Conservation (phyloP, 1,284 basidiomycete species). For the Afroboletus lepidellus region DNA sequence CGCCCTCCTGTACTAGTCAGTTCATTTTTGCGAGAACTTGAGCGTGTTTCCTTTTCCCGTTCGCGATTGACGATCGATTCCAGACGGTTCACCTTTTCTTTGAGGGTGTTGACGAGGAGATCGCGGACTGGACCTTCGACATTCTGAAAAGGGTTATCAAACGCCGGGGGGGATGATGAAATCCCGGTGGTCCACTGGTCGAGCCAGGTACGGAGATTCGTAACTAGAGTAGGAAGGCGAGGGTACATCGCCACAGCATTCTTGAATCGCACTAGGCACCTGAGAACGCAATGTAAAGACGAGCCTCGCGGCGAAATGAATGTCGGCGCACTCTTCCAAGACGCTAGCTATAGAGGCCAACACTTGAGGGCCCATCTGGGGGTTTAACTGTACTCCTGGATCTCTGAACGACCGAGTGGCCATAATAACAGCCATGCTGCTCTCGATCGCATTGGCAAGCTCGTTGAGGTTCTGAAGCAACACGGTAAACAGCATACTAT, state of each 20-base stretch:
- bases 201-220: slow-evolving; percentile 45
- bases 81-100: slow-evolving; percentile 43
- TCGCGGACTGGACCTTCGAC: slow-evolving; percentile 28
- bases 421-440: slow-evolving; percentile 45
- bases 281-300: slow-evolving; percentile 21
- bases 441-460: slow-evolving; percentile 43
- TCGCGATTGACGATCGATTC: slow-evolving; percentile 42
- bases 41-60: slow-evolving; percentile 28
- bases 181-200: slow-evolving; percentile 46
- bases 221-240: slow-evolving; percentile 41
- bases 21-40: slow-evolving; percentile 12
- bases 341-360: slow-evolving; percentile 49
- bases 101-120: slow-evolving; percentile 40
- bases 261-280: slow-evolving; percentile 62
- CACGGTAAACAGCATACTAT: slow-evolving; percentile 52
- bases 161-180: slow-evolving; percentile 34
- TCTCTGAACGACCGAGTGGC: slow-evolving; percentile 43
- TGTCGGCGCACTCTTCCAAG: slow-evolving; percentile 49
- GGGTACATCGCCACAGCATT: slow-evolving; percentile 49
- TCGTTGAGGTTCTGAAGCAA: slow-evolving; percentile 51
- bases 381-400: slow-evolving; percentile 14
- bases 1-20: neutral
- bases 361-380: slow-evolving; percentile 40
- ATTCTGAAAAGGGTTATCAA: slow-evolving; percentile 36
- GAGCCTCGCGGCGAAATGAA: neutral